These are phyloP conservation scores for Ustilago bromivora DNA, from an alignment of 1,284 basidiomycete species.

Conservation along the genomic window DNA sequence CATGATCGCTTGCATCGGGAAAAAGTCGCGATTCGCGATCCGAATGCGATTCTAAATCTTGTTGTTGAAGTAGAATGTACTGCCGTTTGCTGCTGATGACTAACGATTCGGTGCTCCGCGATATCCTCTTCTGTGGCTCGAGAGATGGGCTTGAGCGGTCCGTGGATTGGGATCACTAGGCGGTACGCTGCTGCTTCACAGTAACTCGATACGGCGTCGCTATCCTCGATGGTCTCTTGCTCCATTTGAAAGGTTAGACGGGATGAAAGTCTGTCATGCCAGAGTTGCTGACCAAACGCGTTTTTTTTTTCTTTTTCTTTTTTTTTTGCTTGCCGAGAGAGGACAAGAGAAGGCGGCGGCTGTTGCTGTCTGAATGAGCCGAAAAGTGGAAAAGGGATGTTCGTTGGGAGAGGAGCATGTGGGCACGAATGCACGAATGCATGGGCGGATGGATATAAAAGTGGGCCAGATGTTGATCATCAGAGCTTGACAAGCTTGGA, in stretches of 20 bases:
- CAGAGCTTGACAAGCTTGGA: too few relatives aligned
- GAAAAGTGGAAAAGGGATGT: neutral
- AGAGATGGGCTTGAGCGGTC: neutral
- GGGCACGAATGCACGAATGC: neutral
- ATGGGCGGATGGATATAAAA: neutral
- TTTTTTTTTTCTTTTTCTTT: neutral
- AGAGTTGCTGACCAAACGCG: neutral
- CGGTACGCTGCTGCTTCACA: neutral
- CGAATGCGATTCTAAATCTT: neutral
- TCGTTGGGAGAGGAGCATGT: conserved; percentile 4
- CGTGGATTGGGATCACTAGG: neutral
- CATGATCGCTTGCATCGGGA: neutral
- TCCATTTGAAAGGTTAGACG: neutral
- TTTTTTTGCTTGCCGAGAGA: neutral
- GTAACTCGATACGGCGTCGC: neutral
- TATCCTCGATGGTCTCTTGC: neutral
- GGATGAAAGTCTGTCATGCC: neutral
- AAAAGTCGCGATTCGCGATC: neutral
- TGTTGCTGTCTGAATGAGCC: neutral
- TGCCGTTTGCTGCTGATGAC: neutral
- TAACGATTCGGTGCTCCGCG: neutral
- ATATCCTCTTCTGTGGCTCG: neutral
- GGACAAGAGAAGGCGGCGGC: neutral
- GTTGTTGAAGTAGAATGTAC: neutral
- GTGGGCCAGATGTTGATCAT: conserved; percentile 1